Evolutionary conservation across 106 monocot genomes (phyloP).

Genomic region (Posidonia australis): DNA sequence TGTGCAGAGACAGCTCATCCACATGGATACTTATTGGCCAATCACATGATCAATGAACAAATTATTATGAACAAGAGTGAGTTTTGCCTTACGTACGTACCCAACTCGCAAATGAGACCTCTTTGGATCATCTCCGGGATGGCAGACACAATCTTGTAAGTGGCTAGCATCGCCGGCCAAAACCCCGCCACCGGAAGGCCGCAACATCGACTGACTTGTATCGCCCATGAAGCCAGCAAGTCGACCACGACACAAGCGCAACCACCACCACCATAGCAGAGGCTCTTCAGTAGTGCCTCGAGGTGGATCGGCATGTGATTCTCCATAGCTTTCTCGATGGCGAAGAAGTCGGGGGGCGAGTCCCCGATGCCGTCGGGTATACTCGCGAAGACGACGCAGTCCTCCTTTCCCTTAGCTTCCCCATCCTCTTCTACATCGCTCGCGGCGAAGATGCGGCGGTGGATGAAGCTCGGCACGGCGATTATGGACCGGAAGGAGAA

Average conservation of each 20-base stretch:
- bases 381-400: constrained; percentile 12
- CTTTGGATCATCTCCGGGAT: constrained; percentile 44
- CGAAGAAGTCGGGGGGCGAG: constrained; percentile 17
- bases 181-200: constrained; percentile 43
- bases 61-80: no score
- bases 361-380: constrained; percentile 25
- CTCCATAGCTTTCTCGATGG: constrained; percentile 46
- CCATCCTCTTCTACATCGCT: neutral
- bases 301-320: constrained; percentile 32
- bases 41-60: no score
- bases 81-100: no score
- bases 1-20: no score
- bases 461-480: constrained; percentile 45
- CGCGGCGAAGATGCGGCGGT: constrained; percentile 14
- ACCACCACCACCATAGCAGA: neutral
- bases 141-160: constrained; percentile 34
- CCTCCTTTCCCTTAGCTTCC: no score
- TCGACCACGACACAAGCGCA: constrained; percentile 45
- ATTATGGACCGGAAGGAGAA: constrained; percentile 29
- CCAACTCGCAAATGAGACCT: constrained; percentile 34
- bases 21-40: no score
- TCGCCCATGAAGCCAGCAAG: constrained; percentile 66
- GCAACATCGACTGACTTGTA: constrained; percentile 32
- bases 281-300: constrained; percentile 16
- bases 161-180: constrained; percentile 70